Evolutionary conservation across 768 basidiomycete genomes (phyloP).

Genomic region (Lyophyllum shimeji): DNA sequence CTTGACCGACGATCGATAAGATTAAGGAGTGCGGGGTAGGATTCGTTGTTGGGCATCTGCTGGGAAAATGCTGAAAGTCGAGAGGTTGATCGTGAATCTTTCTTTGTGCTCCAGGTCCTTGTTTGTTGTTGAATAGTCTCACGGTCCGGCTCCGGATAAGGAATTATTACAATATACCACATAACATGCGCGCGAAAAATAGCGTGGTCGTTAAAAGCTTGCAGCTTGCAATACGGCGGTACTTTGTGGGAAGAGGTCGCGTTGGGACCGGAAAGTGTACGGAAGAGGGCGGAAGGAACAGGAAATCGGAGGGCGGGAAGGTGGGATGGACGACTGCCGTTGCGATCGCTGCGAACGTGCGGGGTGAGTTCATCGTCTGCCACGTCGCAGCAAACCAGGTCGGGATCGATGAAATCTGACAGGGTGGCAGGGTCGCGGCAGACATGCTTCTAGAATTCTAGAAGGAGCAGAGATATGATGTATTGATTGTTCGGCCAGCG

Average conservation of each 20-base stretch:
- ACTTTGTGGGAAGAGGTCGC: no score
- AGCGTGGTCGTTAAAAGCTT: no score
- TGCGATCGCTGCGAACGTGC: conserved; percentile 8
- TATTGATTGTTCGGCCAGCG: conserved; percentile 29
- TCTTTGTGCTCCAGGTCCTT: neutral
- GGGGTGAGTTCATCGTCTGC: neutral
- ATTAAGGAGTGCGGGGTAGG: conserved; percentile 13
- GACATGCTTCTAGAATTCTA: conserved; percentile 29
- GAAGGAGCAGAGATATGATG: conserved; percentile 25
- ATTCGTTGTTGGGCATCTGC: neutral
- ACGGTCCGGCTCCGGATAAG: conserved; percentile 20
- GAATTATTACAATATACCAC: conserved; percentile 16
- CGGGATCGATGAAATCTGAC: conserved; percentile 13
- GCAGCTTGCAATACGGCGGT: no score
- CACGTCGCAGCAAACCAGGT: neutral
- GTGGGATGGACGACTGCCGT: conserved; percentile 19
- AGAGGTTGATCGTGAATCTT: conserved; percentile 18
- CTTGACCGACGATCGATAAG: conserved; percentile 8
- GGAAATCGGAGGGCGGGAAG: conserved; percentile 9
- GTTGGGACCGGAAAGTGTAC: conserved; percentile 4
- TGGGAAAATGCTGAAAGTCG: conserved; percentile 10
- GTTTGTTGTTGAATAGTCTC: conserved; percentile 7
- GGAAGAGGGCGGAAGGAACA: conserved; percentile 20
- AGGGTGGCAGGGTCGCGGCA: conserved; percentile 19
- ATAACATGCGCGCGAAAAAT: no score